phyloP scores from a whole-genome alignment of 495 filamentous ascomycete species.

The Tuber brumale region DNA sequence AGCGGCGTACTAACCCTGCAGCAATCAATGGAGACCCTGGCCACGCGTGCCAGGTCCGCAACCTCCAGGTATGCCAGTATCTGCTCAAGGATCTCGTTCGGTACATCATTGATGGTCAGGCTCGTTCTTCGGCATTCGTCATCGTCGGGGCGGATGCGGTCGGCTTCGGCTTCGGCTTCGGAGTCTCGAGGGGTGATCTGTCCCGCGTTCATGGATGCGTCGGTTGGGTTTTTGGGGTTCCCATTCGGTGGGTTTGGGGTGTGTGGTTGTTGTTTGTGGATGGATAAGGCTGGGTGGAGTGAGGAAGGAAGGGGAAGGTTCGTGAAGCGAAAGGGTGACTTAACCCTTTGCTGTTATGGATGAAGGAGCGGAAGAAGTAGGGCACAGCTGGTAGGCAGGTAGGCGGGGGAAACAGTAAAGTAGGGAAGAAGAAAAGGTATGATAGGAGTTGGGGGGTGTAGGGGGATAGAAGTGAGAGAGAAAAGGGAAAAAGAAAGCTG shows the following conservation, averaged over 20 bases:
- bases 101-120: slow-evolving; percentile 22
- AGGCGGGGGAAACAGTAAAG: neutral
- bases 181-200: slow-evolving; percentile 5
- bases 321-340: neutral
- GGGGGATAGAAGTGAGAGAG: neutral
- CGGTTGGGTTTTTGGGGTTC: neutral
- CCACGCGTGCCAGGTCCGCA: slow-evolving; percentile 26
- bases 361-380: neutral
- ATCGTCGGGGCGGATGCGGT: slow-evolving; percentile 7
- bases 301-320: neutral
- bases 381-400: neutral
- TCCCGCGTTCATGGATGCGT: neutral
- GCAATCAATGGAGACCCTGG: slow-evolving; percentile 24
- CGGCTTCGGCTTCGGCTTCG: slow-evolving; percentile 4
- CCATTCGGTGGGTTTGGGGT: neutral
- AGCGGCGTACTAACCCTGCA: slow-evolving; percentile 28
- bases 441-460: neutral
- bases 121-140: slow-evolving; percentile 19
- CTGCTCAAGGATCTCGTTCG: slow-evolving; percentile 34
- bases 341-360: neutral
- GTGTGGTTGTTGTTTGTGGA: neutral
- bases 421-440: neutral
- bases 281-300: neutral
- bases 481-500: neutral
- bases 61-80: slow-evolving; percentile 27